A percentile compares a stretch with the other conserved stretches of the same genome.
phyloP scores from a whole-genome alignment of 345 rosid genomes.

The Clarkia xantiana region DNA sequence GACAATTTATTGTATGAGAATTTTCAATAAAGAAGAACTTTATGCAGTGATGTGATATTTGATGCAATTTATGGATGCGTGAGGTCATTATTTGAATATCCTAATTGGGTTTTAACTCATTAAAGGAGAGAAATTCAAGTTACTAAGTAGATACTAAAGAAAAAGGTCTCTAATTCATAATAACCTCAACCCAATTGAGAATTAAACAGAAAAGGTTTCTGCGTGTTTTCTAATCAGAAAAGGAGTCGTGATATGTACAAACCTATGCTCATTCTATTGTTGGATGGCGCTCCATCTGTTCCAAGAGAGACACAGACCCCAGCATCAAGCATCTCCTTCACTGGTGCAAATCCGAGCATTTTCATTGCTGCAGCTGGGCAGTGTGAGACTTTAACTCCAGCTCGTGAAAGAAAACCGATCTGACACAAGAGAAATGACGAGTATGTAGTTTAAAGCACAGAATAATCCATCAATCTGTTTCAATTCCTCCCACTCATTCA shows the following conservation, averaged over 20 bases:
- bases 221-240: constrained; percentile 4
- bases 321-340: constrained; percentile 53
- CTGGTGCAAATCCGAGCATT: constrained; percentile 61
- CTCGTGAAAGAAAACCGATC: constrained; percentile 46
- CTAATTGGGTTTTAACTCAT: too few relatives aligned
- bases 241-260: constrained; percentile 10
- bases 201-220: too few relatives aligned
- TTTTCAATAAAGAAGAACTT: too few relatives aligned
- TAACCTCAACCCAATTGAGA: too few relatives aligned
- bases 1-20: not conserved
- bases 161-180: too few relatives aligned
- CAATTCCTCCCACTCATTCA: not conserved
- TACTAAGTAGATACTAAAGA: too few relatives aligned
- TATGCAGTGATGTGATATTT: too few relatives aligned
- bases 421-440: constrained; percentile 7
- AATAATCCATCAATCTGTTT: not conserved
- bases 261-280: constrained; percentile 78
- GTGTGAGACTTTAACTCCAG: constrained; percentile 61
- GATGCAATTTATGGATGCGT: too few relatives aligned
- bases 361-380: constrained; percentile 69
- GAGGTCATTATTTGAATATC: too few relatives aligned
- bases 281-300: constrained; percentile 78
- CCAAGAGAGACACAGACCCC: constrained; percentile 54
- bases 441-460: not conserved
- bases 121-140: too few relatives aligned